Percentiles rank a stretch among this genome's conserved stretches.
These are phyloP conservation scores for Xylaria nigripes DNA, from an alignment of 495 filamentous ascomycete species.

Conservation along the genomic window DNA sequence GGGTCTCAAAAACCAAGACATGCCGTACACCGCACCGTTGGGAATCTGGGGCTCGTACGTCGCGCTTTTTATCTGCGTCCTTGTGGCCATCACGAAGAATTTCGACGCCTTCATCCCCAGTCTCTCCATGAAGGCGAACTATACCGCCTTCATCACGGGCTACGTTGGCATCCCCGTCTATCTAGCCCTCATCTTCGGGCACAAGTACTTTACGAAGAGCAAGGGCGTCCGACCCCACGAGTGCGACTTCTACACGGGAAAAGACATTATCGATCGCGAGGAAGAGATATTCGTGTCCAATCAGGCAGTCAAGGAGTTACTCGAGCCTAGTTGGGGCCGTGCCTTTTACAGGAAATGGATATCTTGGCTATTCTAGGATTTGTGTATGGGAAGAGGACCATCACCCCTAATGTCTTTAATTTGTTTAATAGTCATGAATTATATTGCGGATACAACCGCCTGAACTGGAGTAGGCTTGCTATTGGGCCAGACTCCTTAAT, in stretches of 20 bases:
- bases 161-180: constrained; percentile 80
- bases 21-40: constrained; percentile 69
- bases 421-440: too few species aligned
- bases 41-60: constrained; percentile 57
- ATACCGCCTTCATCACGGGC: constrained; percentile 70
- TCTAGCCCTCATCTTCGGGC: constrained; percentile 60
- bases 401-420: not conserved
- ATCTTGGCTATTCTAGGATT: constrained; percentile 55
- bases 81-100: constrained; percentile 72
- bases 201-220: constrained; percentile 52
- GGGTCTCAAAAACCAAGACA: constrained; percentile 50
- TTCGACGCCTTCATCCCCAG: constrained; percentile 60
- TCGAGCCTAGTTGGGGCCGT: constrained; percentile 18
- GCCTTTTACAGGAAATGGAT: constrained; percentile 57
- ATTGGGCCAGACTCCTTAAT: too few species aligned
- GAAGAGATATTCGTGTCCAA: constrained; percentile 59
- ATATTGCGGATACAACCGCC: too few species aligned
- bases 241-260: constrained; percentile 64
- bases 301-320: constrained; percentile 39
- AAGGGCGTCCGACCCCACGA: constrained; percentile 46
- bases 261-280: constrained; percentile 64
- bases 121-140: constrained; percentile 41
- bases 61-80: constrained; percentile 57
- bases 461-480: too few species aligned
- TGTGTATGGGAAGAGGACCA: not conserved